Evolutionary conservation across 306 rosid species (phyloP), one percentile per base, ranked within the genome.

Genomic region (Medicago truncatula): DNA sequence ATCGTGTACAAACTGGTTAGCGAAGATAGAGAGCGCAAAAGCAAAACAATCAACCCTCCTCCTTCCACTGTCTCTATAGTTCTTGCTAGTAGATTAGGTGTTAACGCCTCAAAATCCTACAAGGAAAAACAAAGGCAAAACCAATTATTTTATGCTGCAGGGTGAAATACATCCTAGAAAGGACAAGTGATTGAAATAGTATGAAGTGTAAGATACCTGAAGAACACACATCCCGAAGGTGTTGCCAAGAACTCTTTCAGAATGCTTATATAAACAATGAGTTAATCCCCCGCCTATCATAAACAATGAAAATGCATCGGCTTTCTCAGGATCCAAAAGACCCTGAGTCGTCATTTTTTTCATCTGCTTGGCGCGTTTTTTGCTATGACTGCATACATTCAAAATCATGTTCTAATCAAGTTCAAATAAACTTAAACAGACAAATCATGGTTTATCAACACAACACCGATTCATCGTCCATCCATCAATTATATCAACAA

Each of bases 61-160:
- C 99, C 99, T 85, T 95, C 97, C 73, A 92, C 99, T 0, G 99
- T 95, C 85, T 95, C 99, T 76, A 95, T 90, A 0, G 99, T 89
- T 82, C 99, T 90, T 70, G 97, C 99, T 3, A 95, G 87, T 43
- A 92, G 89, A 87, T 95, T 95, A 28, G 99, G 97, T 7, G 97
- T 92, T 88, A 95, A 61, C 10, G 97, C 99, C 81, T 90, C 99
- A 76, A 92, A 95, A 82, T 95, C 99, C 99, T 95, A 80, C 66
- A 72, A 50, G 43, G 66, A 87, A 58, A 73, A 18, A 61, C 68
- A 62, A 63, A 2, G 53, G 21, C n/a, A 18, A 85, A 87, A 12
- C 70, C 15, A 8, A 64, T 60, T 54, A 10, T 54, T 60, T 64
- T 25, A 68, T 69, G 40, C 43, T 17, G 20, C 50, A 41, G 25